These are phyloP conservation scores for Phialocephala sp. DNA, from an alignment of 2,329 filamentous ascomycete genomes.

Conservation along the genomic window DNA sequence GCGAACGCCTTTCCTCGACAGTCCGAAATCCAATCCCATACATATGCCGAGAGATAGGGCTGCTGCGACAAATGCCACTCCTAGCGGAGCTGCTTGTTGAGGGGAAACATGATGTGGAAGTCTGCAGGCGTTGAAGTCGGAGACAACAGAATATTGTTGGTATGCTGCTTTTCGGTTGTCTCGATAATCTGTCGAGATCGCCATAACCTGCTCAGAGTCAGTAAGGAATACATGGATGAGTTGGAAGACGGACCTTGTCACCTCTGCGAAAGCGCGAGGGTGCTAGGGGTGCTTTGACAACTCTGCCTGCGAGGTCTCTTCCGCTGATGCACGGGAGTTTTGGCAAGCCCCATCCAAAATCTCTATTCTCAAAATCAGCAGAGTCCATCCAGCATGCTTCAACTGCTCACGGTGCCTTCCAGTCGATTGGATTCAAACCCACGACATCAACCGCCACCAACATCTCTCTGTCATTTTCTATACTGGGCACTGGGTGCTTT, in stretches of 20 bases:
- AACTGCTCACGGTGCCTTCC: conserved; percentile 80
- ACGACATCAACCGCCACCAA: conserved; percentile 64
- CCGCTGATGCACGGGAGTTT: conserved; percentile 41
- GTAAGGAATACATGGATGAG: conserved; percentile 34
- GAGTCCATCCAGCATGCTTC: conserved; percentile 61
- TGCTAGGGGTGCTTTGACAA: conserved; percentile 55
- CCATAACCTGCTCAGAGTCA: conserved; percentile 43
- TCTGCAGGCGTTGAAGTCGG: conserved; percentile 40
- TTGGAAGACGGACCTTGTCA: conserved; percentile 52
- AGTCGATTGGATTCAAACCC: conserved; percentile 79
- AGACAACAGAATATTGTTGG: conserved; percentile 58
- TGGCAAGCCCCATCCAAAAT: conserved; percentile 42
- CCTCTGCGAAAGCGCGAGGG: conserved; percentile 57
- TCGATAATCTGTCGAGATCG: conserved; percentile 42
- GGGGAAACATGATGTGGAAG: conserved; percentile 33
- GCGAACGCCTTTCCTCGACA: conserved; percentile 46
- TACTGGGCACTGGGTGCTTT: conserved; percentile 53
- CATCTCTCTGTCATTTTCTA: conserved; percentile 62
- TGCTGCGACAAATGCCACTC: conserved; percentile 60
- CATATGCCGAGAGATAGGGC: conserved; percentile 71
- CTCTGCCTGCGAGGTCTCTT: conserved; percentile 67
- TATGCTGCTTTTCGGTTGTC: conserved; percentile 41
- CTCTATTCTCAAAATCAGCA: conserved; percentile 61
- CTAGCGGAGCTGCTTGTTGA: conserved; percentile 38
- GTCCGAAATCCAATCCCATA: conserved; percentile 68